Evolutionary conservation across 177 flowering plant genomes (phyloP).

Genomic region (Telopea speciosissima): DNA sequence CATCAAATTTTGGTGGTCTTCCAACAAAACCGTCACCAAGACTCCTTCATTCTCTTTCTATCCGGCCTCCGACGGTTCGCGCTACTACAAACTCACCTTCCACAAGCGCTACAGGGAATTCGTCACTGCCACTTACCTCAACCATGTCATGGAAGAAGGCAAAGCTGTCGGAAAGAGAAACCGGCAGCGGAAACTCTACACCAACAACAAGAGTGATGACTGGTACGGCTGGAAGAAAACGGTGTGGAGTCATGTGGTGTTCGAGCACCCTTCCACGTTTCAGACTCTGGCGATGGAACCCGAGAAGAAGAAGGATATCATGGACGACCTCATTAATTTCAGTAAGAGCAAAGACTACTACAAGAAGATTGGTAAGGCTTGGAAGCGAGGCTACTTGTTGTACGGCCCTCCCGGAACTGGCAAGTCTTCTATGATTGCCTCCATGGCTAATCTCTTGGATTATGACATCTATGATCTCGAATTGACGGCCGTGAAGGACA

Average conservation of each 20-base stretch:
- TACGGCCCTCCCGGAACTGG: conserved; percentile 38
- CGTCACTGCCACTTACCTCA: conserved; percentile 29
- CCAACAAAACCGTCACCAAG: not conserved
- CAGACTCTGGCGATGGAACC: conserved; percentile 30
- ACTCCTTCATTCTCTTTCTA: not conserved
- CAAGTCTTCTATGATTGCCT: conserved; percentile 28
- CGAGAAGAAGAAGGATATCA: conserved; percentile 21
- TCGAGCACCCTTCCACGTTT: conserved; percentile 33
- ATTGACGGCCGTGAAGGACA: conserved; percentile 23
- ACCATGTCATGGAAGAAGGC: conserved; percentile 40
- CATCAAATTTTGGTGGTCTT: conserved; percentile 21
- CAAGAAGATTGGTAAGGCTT: conserved; percentile 24
- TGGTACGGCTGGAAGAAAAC: not conserved
- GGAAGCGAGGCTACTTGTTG: conserved; percentile 38
- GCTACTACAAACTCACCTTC: conserved; percentile 38
- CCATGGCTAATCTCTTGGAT: conserved; percentile 28
- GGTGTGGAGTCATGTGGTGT: conserved; percentile 21
- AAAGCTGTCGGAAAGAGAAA: conserved; percentile 28
- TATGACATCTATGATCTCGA: conserved; percentile 34
- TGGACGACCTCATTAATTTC: conserved; percentile 23
- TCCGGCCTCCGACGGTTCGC: conserved; percentile 14
- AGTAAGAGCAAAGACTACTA: conserved; percentile 20
- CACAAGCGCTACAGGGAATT: conserved; percentile 35
- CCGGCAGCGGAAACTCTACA: conserved; percentile 42
- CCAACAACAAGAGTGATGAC: not conserved